These are phyloP conservation scores for Agaricus subrufescens DNA, from an alignment of 768 basidiomycete genomes.

Conservation along the genomic window DNA sequence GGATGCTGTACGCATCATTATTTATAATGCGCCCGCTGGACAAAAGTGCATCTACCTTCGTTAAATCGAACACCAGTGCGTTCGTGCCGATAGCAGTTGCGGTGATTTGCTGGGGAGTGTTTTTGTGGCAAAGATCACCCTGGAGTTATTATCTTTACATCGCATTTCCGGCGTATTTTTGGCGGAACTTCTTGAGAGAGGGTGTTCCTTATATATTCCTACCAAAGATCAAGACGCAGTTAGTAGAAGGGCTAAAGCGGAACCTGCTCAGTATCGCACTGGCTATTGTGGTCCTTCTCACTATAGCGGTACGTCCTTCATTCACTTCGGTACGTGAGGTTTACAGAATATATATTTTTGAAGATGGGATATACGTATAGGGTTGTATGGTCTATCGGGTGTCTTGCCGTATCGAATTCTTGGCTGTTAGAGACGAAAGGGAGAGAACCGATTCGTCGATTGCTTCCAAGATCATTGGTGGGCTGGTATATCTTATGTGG, in stretches of 20 bases:
- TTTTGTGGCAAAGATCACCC: slow-evolving; percentile 61
- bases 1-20: slow-evolving; percentile 64
- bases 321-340: background rate
- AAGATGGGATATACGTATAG: slow-evolving; percentile 71
- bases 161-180: slow-evolving; percentile 74
- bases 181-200: slow-evolving; percentile 48
- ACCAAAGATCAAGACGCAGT: background rate
- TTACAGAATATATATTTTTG: background rate
- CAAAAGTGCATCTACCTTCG: background rate
- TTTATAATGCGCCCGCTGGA: slow-evolving; percentile 47
- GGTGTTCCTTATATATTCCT: slow-evolving; percentile 9
- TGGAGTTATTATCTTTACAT: slow-evolving; percentile 75
- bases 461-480: slow-evolving; percentile 38
- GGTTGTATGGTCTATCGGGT: slow-evolving; percentile 67
- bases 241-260: slow-evolving; percentile 1
- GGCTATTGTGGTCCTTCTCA: slow-evolving; percentile 68
- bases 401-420: slow-evolving; percentile 48
- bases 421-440: slow-evolving; percentile 48
- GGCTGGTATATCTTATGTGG: slow-evolving; percentile 35
- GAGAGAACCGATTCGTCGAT: background rate
- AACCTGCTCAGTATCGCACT: slow-evolving; percentile 29
- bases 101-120: slow-evolving; percentile 40
- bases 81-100: slow-evolving; percentile 17
- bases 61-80: background rate
- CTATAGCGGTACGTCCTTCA: slow-evolving; percentile 28